A percentile compares a stretch with the other conserved stretches of the same genome.
phyloP scores from a whole-genome alignment of 1,284 basidiomycete genomes.

The Ceratobasidium theobromae region DNA sequence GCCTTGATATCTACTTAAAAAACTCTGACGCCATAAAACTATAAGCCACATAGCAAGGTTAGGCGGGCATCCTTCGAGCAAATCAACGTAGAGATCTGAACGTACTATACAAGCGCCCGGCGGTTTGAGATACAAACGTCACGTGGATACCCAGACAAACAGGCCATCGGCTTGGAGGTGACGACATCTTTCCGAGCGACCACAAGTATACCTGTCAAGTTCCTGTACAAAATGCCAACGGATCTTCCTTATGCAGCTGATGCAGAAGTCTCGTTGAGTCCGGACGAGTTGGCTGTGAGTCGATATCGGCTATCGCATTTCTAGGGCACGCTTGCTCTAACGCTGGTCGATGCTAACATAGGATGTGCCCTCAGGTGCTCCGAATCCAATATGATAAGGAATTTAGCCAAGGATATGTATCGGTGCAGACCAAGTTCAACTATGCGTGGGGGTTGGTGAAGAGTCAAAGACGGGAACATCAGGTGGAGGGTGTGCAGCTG shows the following conservation, averaged over 20 bases:
- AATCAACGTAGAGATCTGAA: not conserved
- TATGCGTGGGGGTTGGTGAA: slow-evolving; percentile 96
- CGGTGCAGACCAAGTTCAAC: slow-evolving; percentile 97
- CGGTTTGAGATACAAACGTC: not conserved
- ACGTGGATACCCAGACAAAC: slow-evolving; percentile 11
- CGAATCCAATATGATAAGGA: slow-evolving; percentile 88
- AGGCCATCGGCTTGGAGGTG: slow-evolving; percentile 24
- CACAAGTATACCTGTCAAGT: not conserved
- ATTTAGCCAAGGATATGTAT: slow-evolving; percentile 78
- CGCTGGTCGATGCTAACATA: not conserved
- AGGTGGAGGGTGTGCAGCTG: slow-evolving; percentile 87
- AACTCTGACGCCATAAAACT: not conserved
- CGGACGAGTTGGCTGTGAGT: slow-evolving; percentile 69
- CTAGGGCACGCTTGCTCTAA: not conserved
- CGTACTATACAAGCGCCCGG: not conserved
- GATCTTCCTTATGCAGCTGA: slow-evolving; percentile 97
- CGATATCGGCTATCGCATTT: not conserved
- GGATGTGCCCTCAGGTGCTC: slow-evolving; percentile 60
- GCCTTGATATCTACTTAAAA: not conserved
- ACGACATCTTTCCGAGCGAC: slow-evolving; percentile 27
- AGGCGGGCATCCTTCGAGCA: not conserved
- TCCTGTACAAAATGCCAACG: slow-evolving; percentile 49
- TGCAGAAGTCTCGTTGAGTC: slow-evolving; percentile 84
- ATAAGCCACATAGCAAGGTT: not conserved
- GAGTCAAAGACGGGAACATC: slow-evolving; percentile 76